Evolutionary conservation across 148 eudicot genomes (phyloP), one percentile per base, ranked within the genome.

Genomic region (Rhododendron ovatum): DNA sequence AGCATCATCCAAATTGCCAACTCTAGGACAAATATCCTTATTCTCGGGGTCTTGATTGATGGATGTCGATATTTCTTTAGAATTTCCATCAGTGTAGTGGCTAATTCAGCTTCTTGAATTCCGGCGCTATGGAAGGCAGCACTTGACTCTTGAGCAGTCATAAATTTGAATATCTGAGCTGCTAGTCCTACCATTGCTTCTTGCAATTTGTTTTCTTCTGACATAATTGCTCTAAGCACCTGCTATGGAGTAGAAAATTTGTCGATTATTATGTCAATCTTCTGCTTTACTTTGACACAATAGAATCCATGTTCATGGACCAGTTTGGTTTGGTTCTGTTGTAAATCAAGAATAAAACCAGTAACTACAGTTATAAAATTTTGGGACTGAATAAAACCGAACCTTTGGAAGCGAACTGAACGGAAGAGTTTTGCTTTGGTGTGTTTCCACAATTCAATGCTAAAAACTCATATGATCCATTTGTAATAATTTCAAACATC

Each of bases 141-240:
- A 82, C 74, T 91, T 1, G 98, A 91, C 83, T 95, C 98, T 55
- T 88, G 78, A 33, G 88, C 50, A 48, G 89, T 80, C 90, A 93
- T 92, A 87, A 93, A 90, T 84, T 88, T 94, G 91, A 95, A 94
- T 8, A 95, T 90, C 6, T 89, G 91, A 43, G 98, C 93, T 83
- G 93, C 98, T 89, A 96, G 89, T 77, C 98, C 99, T 22, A 94
- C 85, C 98, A 94, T 97, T 30, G 94, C 99, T 90, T 97, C 99
- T 59, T 92, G 98, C 79, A 93, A 75, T 61, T 93, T 94, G 88
- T 86, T 91, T 71, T 93, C 95, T 83, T 91, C 90, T 35, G 90
- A 91, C 89, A 86, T 92, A 65, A 95, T 93, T 71, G 90, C 94
- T 86, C 84, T 88, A 45, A 97, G 93, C 26, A 97, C 90, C 99